Evolutionary conservation across 164 flowering plant species (phyloP).

Genomic region (Chloranthus sessilifolius): DNA sequence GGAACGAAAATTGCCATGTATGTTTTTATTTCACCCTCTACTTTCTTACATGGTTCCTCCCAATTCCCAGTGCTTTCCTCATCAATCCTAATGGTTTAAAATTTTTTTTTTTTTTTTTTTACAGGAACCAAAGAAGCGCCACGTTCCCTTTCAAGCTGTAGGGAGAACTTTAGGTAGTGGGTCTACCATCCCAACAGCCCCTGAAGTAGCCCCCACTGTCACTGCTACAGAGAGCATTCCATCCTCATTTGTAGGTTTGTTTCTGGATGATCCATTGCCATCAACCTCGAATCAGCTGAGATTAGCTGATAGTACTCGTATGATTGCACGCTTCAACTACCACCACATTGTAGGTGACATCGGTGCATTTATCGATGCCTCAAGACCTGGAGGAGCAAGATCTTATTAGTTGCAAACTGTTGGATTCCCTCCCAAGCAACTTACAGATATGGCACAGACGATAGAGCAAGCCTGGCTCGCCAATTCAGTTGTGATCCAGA

Average conservation of each 20-base stretch:
- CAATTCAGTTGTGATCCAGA: slow-evolving; percentile 87
- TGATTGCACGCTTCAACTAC: slow-evolving; percentile 73
- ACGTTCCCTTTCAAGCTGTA: slow-evolving; percentile 55
- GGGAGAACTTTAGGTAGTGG: slow-evolving; percentile 74
- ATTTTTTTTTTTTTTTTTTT: background rate
- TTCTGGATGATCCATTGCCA: slow-evolving; percentile 55
- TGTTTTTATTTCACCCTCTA: slow-evolving; percentile 6
- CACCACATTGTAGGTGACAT: slow-evolving; percentile 73
- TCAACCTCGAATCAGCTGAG: slow-evolving; percentile 80
- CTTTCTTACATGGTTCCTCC: background rate
- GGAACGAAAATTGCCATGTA: slow-evolving; percentile 55
- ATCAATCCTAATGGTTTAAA: too few relatives aligned
- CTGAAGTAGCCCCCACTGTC: slow-evolving; percentile 21
- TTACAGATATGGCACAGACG: slow-evolving; percentile 58
- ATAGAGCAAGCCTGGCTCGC: slow-evolving; percentile 90
- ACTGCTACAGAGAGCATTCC: slow-evolving; percentile 30
- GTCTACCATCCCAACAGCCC: slow-evolving; percentile 16
- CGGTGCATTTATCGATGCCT: slow-evolving; percentile 72
- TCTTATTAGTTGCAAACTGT: slow-evolving; percentile 64
- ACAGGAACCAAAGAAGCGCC: slow-evolving; percentile 60
- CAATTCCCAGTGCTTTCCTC: background rate
- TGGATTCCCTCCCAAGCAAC: slow-evolving; percentile 90
- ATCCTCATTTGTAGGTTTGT: slow-evolving; percentile 44
- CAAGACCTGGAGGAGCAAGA: slow-evolving; percentile 55
- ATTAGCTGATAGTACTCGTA: slow-evolving; percentile 79